phyloP scores from a whole-genome alignment of 2,329 filamentous ascomycete species.

The Daldinia sp. region DNA sequence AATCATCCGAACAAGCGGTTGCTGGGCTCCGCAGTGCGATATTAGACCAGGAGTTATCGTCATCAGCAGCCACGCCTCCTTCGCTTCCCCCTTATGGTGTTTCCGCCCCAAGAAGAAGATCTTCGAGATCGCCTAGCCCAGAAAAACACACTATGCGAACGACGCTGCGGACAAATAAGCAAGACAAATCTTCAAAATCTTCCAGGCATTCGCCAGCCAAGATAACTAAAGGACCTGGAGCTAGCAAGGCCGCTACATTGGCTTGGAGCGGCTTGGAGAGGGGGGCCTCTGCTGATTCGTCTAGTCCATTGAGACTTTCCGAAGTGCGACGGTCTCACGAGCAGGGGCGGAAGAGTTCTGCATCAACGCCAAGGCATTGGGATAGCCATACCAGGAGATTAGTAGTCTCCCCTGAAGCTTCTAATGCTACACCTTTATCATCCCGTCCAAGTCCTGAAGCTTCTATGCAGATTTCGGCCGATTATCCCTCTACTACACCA shows the following conservation, averaged over 20 bases:
- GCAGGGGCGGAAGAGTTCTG: conserved; percentile 43
- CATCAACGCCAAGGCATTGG: conserved; percentile 56
- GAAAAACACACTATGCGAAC: conserved; percentile 70
- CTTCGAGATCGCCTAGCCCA: conserved; percentile 62
- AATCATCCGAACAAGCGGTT: conserved; percentile 59
- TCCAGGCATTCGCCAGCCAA: conserved; percentile 53
- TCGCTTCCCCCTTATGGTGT: conserved; percentile 47
- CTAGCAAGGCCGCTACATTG: conserved; percentile 70
- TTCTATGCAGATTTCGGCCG: conserved; percentile 51
- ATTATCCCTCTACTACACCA: conserved; percentile 50
- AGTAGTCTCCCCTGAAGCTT: conserved; percentile 51
- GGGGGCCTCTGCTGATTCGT: conserved; percentile 39
- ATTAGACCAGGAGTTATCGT: conserved; percentile 39
- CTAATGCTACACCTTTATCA: conserved; percentile 43
- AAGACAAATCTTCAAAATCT: conserved; percentile 53
- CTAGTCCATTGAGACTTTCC: conserved; percentile 22
- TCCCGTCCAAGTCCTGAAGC: conserved; percentile 42
- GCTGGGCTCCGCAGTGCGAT: conserved; percentile 46
- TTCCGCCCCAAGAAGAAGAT: conserved; percentile 47
- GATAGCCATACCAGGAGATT: conserved; percentile 64
- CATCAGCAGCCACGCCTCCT: conserved; percentile 40
- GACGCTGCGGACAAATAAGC: conserved; percentile 62
- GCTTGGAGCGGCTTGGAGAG: conserved; percentile 61
- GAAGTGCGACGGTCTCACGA: conserved; percentile 46
- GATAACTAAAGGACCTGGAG: conserved; percentile 58